Percentiles rank a stretch among this genome's conserved stretches.
These are phyloP conservation scores for Xylaria scruposa DNA, from an alignment of 495 filamentous ascomycete genomes.

Conservation along the genomic window DNA sequence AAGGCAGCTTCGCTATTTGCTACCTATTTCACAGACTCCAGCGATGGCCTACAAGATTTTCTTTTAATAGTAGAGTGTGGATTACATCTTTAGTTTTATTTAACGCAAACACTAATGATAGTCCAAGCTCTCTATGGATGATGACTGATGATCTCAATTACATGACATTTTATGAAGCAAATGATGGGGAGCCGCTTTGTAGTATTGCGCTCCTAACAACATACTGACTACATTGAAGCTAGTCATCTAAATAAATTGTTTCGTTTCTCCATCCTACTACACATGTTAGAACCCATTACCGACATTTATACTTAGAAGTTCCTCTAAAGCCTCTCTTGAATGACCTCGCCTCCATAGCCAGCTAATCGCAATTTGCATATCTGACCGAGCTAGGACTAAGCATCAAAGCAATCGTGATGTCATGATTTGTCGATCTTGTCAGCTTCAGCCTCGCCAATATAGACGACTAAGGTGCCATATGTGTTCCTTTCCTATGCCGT, in stretches of 20 bases:
- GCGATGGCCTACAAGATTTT: neutral
- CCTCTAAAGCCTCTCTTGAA: neutral
- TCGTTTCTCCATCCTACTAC: neutral
- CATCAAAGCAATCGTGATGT: neutral
- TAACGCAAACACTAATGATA: neutral
- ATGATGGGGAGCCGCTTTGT: neutral
- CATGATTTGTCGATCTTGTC: slow-evolving; percentile 2
- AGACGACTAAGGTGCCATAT: neutral
- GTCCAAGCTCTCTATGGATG: neutral
- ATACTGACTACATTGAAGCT: neutral
- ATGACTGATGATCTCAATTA: neutral
- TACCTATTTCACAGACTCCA: neutral
- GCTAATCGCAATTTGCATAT: neutral
- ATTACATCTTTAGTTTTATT: neutral
- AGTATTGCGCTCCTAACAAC: neutral
- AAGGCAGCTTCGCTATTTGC: neutral
- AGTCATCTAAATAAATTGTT: neutral
- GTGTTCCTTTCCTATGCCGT: neutral
- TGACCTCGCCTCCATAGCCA: neutral
- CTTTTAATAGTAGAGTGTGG: neutral
- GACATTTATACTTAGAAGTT: neutral
- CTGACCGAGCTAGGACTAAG: neutral
- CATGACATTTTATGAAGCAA: neutral
- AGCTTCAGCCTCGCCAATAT: slow-evolving; percentile 1
- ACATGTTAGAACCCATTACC: neutral